Base-by-base conservation (phyloP, 139 green algal genomes). In the Chlamydomonas asymmetrica region DNA sequence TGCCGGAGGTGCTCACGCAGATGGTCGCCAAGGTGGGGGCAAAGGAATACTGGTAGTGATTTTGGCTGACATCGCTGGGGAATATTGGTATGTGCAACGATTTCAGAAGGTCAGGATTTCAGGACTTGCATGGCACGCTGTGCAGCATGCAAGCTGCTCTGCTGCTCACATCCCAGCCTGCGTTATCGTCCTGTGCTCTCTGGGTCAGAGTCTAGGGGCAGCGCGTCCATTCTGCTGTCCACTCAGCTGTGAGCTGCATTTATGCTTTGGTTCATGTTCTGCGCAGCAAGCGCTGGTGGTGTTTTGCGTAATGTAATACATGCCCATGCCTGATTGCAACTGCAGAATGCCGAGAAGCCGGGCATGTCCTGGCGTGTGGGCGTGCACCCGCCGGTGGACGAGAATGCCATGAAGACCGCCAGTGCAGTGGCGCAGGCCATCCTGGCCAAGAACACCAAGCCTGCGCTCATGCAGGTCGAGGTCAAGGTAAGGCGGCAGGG, bases 351-450 rank as follows among this genome's bases (percentile, higher is more conserved):
- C 18, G 73, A 79, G 49, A 71, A 72, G 73, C 73, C 73, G 5
- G 73, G 73, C 37, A 72, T 64, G 62, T 65, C 73, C 35, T 79
- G 63, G 61, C 73, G 73, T n/a, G 63, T 71, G 35, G 73, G 73
- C 38, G 73, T 79, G 63, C 73, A 79, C 49, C 73, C 73, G 35
- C 73, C 73, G 0, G 61, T 79, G 45, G 73, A 71, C 20, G 73
- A 79, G 73, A 62, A 35, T n/a, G 73, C 61, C n/a, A 52, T 79
- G n/a, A 38, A 45, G 3, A 79, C 18, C 29, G 63, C 73, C 18
- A 79, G 73, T 49, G 73, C 61, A 3, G 63, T 71, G 39, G 73
- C 73, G 25, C 73, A 66, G 63, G 61, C 48, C 45, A 71, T 71
- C 61, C 37, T 71, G 49, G 61, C 61, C 62, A 79, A 71, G 73